A percentile compares a stretch with the other conserved stretches of the same genome.
Conservation (phyloP, 192 early-diverging fungal species). For the Coemansia reversa region DNA sequence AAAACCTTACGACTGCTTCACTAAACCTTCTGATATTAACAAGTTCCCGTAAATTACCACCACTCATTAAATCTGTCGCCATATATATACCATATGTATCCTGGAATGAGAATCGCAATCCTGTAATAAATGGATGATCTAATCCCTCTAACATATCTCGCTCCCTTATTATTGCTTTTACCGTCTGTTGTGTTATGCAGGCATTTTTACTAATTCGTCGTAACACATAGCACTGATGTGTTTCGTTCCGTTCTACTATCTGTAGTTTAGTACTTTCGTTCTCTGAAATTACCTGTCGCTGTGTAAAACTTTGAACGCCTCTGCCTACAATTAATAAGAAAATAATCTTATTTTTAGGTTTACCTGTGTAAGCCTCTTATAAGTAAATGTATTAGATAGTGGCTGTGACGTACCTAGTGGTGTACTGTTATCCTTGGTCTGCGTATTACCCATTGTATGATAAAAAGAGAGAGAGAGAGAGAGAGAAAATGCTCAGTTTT, state of each 20-base stretch:
- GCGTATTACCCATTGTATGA: background rate
- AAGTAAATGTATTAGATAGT: background rate
- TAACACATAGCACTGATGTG: conserved; percentile 77
- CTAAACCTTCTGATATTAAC: conserved; percentile 39
- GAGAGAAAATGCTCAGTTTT: background rate
- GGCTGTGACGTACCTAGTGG: background rate
- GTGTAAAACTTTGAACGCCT: conserved; percentile 74
- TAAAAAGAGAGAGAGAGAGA: no score
- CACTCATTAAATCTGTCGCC: conserved; percentile 86
- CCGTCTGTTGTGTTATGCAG: conserved; percentile 74
- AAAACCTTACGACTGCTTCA: conserved; percentile 75
- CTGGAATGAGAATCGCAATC: conserved; percentile 91
- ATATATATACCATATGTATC: conserved; percentile 88
- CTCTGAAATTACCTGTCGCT: conserved; percentile 83
- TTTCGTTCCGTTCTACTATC: conserved; percentile 80
- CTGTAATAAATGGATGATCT: conserved; percentile 75
- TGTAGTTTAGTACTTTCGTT: conserved; percentile 89
- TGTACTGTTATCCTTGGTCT: background rate
- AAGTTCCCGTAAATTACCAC: conserved; percentile 85
- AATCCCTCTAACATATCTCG: conserved; percentile 79
- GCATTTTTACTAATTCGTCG: conserved; percentile 91
- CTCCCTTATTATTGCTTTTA: conserved; percentile 82
- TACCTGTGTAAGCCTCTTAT: no score
- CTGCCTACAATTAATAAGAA: conserved; percentile 4
- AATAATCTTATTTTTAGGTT: background rate